phyloP scores from a whole-genome alignment of 495 filamentous ascomycete species.

The Penicillium pulvis region DNA sequence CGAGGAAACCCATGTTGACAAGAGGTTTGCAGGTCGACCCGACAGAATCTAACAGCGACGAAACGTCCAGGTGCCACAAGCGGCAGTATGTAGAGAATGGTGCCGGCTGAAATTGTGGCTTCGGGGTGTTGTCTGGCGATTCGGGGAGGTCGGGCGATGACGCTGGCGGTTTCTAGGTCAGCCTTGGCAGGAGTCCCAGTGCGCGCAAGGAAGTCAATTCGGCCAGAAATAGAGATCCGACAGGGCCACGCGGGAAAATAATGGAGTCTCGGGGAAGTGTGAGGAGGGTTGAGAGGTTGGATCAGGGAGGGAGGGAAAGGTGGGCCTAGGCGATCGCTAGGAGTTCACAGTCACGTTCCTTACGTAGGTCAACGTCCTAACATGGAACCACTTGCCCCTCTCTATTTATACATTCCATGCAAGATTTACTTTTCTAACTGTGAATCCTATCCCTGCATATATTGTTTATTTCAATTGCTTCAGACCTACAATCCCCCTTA shows the following conservation, averaged over 20 bases:
- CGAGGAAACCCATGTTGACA: slow-evolving; percentile 73
- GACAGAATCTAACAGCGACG: not conserved
- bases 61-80: slow-evolving; percentile 19
- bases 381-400: not conserved
- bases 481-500: not conserved
- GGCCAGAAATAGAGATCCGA: slow-evolving; percentile 2
- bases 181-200: slow-evolving; percentile 26
- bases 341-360: slow-evolving; percentile 38
- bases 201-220: slow-evolving; percentile 11
- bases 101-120: slow-evolving; percentile 14
- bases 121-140: slow-evolving; percentile 15
- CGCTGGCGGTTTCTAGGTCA: slow-evolving; percentile 27
- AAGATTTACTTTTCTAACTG: not conserved
- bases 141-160: slow-evolving; percentile 21
- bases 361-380: slow-evolving; percentile 21
- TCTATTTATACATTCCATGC: not conserved
- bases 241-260: slow-evolving; percentile 8
- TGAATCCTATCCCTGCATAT: not conserved
- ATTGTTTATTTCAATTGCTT: not conserved
- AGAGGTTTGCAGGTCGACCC: not conserved
- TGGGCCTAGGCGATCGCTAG: slow-evolving; percentile 31
- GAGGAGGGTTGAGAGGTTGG: slow-evolving; percentile 18
- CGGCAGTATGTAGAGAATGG: slow-evolving; percentile 24
- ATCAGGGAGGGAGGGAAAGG: slow-evolving; percentile 31
- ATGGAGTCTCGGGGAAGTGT: slow-evolving; percentile 10